phyloP scores from a whole-genome alignment of 1,284 basidiomycete species.

The Apiotrichum gracile region DNA sequence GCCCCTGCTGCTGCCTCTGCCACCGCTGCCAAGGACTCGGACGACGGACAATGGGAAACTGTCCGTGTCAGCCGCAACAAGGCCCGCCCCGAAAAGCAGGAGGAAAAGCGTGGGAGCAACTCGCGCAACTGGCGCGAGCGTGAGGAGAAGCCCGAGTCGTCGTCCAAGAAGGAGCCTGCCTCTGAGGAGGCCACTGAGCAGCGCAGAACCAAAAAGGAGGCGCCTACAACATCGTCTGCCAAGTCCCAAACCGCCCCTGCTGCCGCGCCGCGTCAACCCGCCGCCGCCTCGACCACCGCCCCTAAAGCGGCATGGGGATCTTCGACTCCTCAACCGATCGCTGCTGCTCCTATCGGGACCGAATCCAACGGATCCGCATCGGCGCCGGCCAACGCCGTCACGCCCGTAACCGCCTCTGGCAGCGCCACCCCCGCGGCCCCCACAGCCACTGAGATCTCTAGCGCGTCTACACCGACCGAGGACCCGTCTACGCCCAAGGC shows the following conservation, averaged over 20 bases:
- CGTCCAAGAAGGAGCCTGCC: conserved; percentile 1
- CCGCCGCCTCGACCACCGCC: background rate
- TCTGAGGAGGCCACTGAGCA: conserved; percentile 4
- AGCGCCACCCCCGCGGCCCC: conserved; percentile 7
- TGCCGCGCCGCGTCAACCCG: background rate
- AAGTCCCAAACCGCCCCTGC: background rate
- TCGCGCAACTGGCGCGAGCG: conserved; percentile 25
- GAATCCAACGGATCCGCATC: background rate
- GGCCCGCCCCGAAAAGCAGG: conserved; percentile 9
- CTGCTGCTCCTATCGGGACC: background rate
- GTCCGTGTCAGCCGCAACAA: conserved; percentile 14
- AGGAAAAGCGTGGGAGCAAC: conserved; percentile 31
- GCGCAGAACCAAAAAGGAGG: conserved; percentile 12
- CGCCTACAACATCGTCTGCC: background rate
- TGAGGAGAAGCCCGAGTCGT: conserved; percentile 7
- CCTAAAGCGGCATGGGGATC: background rate
- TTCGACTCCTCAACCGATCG: background rate
- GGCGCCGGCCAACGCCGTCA: conserved; percentile 10
- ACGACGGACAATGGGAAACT: conserved; percentile 12
- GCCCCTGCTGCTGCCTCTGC: background rate
- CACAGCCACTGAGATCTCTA: background rate
- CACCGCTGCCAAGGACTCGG: conserved; percentile 4
- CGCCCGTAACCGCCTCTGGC: background rate
- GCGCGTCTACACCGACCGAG: background rate
- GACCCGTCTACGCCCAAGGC: background rate